Percentiles rank a stretch among this genome's conserved stretches.
These are phyloP conservation scores for Candolleomyces efflorescens DNA, from an alignment of 768 basidiomycete species.

Conservation along the genomic window DNA sequence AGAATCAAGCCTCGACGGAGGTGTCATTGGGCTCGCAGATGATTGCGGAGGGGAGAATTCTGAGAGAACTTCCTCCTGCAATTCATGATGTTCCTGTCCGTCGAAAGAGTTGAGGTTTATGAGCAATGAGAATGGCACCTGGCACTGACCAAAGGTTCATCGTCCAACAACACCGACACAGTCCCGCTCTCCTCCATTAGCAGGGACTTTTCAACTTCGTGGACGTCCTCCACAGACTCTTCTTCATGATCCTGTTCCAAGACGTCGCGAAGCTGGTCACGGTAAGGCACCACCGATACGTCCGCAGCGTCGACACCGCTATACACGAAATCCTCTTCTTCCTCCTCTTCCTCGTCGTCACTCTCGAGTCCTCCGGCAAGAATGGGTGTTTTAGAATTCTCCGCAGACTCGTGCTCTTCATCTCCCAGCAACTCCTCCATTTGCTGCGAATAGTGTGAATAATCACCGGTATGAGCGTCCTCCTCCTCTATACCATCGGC, in stretches of 20 bases:
- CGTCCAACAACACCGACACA: constrained; percentile 11
- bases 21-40: constrained; percentile 31
- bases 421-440: constrained; percentile 64
- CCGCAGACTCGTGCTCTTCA: constrained; percentile 28
- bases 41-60: constrained; percentile 35
- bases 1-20: constrained; percentile 35
- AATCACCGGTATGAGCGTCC: constrained; percentile 37
- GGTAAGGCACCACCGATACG: constrained; percentile 46
- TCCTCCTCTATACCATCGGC: constrained; percentile 31
- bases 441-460: constrained; percentile 63
- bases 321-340: constrained; percentile 69
- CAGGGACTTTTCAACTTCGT: constrained; percentile 44
- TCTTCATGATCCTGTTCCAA: constrained; percentile 62
- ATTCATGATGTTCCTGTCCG: constrained; percentile 23
- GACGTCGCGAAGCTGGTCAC: constrained; percentile 65
- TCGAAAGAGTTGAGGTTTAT: constrained; percentile 2
- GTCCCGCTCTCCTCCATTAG: constrained; percentile 17
- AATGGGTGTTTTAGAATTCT: constrained; percentile 12
- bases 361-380: constrained; percentile 10
- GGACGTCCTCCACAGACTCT: constrained; percentile 34
- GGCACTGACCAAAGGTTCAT: constrained; percentile 26
- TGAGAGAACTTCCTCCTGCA: constrained; percentile 26
- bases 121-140: background rate
- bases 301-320: constrained; percentile 59
- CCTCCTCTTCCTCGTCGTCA: constrained; percentile 43